Conservation (phyloP, 1,139 yeast genomes). For the Candida sojae region DNA sequence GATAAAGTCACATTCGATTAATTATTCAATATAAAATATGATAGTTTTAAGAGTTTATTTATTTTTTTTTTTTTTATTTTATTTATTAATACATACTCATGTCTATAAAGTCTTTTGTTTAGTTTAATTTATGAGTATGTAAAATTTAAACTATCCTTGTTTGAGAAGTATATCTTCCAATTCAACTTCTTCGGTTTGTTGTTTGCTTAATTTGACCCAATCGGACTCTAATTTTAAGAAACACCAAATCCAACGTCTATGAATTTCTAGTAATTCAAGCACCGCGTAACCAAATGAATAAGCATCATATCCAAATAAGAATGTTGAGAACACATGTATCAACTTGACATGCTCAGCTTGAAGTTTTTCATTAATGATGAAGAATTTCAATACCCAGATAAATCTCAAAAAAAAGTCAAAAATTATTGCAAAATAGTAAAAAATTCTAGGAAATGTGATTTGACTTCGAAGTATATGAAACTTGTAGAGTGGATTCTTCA, state of each 20-base stretch:
- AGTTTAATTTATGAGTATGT: background rate
- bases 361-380: conserved; percentile 30
- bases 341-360: conserved; percentile 14
- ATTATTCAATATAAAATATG: background rate
- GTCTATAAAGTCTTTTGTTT: conserved; percentile 1
- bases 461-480: conserved; percentile 11
- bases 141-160: conserved; percentile 1
- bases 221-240: conserved; percentile 83
- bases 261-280: conserved; percentile 70
- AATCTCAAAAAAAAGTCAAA: conserved; percentile 68
- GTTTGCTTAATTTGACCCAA: conserved; percentile 41
- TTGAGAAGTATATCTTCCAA: conserved; percentile 11
- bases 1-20: background rate
- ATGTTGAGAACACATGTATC: conserved; percentile 24
- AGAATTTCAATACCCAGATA: conserved; percentile 69
- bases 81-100: background rate
- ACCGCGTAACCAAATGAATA: conserved; percentile 61
- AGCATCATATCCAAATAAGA: conserved; percentile 46
- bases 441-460: conserved; percentile 8
- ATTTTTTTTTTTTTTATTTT: background rate
- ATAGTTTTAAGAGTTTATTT: background rate
- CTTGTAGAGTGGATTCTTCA: conserved; percentile 3
- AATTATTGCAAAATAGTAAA: conserved; percentile 56
- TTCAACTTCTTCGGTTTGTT: conserved; percentile 24
- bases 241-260: conserved; percentile 89